These are phyloP conservation scores for Larix sibirica DNA, from an alignment of 83 land plant genomes.

Conservation along the genomic window DNA sequence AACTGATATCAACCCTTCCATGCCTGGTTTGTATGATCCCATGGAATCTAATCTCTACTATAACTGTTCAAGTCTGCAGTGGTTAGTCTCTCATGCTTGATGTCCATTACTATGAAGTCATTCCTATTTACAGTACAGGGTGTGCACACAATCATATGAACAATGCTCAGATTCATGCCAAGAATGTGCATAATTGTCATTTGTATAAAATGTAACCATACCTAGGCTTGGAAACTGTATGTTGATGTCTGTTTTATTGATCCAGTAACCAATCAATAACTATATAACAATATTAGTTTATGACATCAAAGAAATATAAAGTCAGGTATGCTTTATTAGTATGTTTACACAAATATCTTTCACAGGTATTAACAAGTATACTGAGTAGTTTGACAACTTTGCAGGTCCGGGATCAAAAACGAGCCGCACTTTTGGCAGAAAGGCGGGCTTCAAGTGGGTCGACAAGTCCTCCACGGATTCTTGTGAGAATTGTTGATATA, in stretches of 20 bases:
- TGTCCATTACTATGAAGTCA: no score
- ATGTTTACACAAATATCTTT: neutral
- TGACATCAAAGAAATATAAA: neutral
- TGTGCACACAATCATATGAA: neutral
- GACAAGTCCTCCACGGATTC: slow-evolving; percentile 80
- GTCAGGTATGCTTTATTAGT: neutral
- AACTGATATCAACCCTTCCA: no score
- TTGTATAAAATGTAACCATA: neutral
- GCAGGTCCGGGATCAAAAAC: slow-evolving; percentile 81
- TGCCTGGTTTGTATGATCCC: no score
- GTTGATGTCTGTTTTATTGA: neutral
- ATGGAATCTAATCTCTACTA: no score
- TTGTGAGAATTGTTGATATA: slow-evolving; percentile 44
- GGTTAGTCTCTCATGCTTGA: no score
- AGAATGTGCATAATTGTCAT: neutral
- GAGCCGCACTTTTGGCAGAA: slow-evolving; percentile 71
- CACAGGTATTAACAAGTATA: neutral
- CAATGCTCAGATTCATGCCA: no score
- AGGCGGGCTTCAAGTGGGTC: slow-evolving; percentile 64
- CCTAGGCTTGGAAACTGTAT: neutral
- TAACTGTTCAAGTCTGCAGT: no score
- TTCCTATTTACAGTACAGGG: no score
- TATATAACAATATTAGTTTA: neutral
- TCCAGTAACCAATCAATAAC: neutral
- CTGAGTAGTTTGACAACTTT: slow-evolving; percentile 5